These are phyloP conservation scores for Pseudogymnoascus sp. DNA, from an alignment of 2,329 filamentous ascomycete genomes.

Conservation along the genomic window DNA sequence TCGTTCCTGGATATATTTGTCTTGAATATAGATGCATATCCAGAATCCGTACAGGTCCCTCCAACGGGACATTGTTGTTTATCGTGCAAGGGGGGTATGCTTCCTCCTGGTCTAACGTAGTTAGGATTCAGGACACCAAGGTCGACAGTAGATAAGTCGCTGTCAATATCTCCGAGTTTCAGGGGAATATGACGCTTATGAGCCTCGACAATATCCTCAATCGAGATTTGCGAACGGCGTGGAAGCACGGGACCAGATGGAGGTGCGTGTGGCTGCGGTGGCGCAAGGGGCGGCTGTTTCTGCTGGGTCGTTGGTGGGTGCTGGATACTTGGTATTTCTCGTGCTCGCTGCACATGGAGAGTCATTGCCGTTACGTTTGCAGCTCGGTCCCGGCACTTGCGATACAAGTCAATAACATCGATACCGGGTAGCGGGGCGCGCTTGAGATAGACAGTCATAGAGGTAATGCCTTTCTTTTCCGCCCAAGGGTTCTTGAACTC, in stretches of 20 bases:
- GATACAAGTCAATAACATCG: conserved; percentile 15
- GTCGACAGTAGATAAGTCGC: too few species aligned
- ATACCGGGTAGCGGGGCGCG: conserved; percentile 15
- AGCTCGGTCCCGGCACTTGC: conserved; percentile 15
- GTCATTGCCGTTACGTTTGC: not conserved
- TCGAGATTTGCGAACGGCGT: too few species aligned
- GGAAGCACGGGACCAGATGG: conserved; percentile 39
- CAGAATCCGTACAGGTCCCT: not conserved
- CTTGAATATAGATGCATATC: not conserved
- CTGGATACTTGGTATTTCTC: conserved; percentile 5
- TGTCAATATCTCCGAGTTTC: too few species aligned
- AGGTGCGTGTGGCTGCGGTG: conserved; percentile 35
- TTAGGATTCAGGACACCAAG: too few species aligned
- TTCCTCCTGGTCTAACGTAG: too few species aligned
- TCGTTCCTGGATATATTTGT: not conserved
- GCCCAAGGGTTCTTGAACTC: conserved; percentile 9
- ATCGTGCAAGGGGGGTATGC: too few species aligned
- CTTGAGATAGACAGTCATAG: conserved; percentile 23
- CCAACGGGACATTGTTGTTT: too few species aligned
- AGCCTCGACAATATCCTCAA: too few species aligned
- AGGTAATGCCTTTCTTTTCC: conserved; percentile 17
- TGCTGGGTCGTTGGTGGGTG: conserved; percentile 22
- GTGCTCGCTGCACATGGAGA: too few species aligned
- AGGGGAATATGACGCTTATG: too few species aligned
- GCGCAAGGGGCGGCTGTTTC: conserved; percentile 46